Conservation (phyloP, 768 basidiomycete genomes). For the Leucosporidium creatinivorum region DNA sequence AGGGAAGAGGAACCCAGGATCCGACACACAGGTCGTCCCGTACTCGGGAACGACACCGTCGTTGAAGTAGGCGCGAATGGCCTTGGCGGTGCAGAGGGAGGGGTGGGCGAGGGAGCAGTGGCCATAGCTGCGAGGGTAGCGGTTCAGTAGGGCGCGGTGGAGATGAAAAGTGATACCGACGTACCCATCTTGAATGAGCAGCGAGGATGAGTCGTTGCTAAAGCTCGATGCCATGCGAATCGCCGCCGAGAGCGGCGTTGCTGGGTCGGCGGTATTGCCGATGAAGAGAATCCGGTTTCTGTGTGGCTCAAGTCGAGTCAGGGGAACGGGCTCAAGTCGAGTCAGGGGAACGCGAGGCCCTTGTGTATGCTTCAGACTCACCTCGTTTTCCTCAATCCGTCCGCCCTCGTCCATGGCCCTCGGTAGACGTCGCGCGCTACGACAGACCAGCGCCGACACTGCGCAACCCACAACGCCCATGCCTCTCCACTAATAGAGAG, state of each 20-base stretch:
- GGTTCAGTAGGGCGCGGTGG: background rate
- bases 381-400: conserved; percentile 32
- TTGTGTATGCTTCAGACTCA: background rate
- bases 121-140: conserved; percentile 9
- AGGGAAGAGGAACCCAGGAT: conserved; percentile 28
- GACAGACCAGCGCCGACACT: conserved; percentile 23
- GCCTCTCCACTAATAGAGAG: conserved; percentile 19
- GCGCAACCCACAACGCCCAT: conserved; percentile 24
- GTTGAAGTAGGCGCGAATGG: conserved; percentile 24
- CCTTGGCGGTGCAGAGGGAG: conserved; percentile 29
- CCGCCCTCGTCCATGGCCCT: conserved; percentile 25
- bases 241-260: conserved; percentile 29
- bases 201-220: conserved; percentile 20
- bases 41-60: conserved; percentile 20
- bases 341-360: no score
- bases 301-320: background rate
- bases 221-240: conserved; percentile 12
- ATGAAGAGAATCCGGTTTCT: conserved; percentile 25
- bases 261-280: conserved; percentile 30
- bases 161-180: background rate
- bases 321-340: background rate
- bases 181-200: conserved; percentile 29
- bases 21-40: conserved; percentile 25
- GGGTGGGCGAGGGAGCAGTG: conserved; percentile 33
- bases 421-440: conserved; percentile 19